These are phyloP conservation scores for Babesia caballi DNA, from an alignment of 169 alveolate species.

Conservation along the genomic window DNA sequence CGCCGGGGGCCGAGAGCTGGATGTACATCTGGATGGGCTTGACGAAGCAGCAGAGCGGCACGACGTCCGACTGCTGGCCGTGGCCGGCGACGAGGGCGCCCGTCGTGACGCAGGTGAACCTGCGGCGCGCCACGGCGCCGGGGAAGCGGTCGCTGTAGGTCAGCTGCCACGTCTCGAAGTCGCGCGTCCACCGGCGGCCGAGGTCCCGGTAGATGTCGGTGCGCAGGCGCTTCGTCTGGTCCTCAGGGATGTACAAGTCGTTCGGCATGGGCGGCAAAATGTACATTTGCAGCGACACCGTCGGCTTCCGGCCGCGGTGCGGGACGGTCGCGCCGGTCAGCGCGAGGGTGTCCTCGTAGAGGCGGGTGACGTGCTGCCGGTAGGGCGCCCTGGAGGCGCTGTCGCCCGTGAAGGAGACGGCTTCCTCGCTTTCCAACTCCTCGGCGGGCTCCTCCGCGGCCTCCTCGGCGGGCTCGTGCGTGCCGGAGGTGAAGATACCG, in stretches of 20 bases:
- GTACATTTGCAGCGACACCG: conserved; percentile 71
- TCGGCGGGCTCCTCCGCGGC: background rate
- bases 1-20: conserved; percentile 55
- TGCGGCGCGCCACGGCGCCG: conserved; percentile 63
- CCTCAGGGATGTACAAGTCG: conserved; percentile 65
- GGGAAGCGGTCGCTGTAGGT: conserved; percentile 78
- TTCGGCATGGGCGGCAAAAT: conserved; percentile 77
- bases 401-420: conserved; percentile 46
- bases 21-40: conserved; percentile 50
- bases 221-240: conserved; percentile 42
- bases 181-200: conserved; percentile 74
- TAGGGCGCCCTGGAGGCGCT: conserved; percentile 53
- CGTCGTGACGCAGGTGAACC: conserved; percentile 44
- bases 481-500: conserved; percentile 42
- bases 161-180: conserved; percentile 76
- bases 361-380: conserved; percentile 29
- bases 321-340: conserved; percentile 59
- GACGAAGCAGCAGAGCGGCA: conserved; percentile 44
- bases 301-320: conserved; percentile 64
- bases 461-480: background rate
- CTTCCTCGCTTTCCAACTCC: background rate
- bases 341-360: conserved; percentile 42
- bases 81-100: conserved; percentile 11
- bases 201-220: conserved; percentile 66
- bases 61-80: conserved; percentile 25